Base-by-base conservation (phyloP, 2,329 filamentous ascomycete species). In the Penicillium sp. region DNA sequence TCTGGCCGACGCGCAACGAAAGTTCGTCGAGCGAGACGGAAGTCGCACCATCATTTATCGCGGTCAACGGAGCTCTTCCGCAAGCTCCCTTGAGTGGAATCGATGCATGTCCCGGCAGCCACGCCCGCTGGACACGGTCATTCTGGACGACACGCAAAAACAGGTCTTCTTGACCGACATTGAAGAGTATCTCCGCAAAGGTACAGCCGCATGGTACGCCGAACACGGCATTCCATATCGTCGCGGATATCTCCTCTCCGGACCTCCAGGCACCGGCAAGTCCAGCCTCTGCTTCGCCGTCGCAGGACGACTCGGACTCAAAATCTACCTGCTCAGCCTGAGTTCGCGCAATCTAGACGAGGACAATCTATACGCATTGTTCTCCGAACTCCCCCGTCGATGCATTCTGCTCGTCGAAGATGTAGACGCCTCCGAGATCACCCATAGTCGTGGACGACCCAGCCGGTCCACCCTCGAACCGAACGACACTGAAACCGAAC, bases 151-250 rank as follows among this genome's bases (percentile, higher is more conserved):
- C 3, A 55, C 61, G 4, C 73, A 78, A 53, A 81, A 81, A 59
- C 59, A 67, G 0, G 68, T 59, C 3, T 74, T 81, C 39, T 62
- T 81, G 9, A 63, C 66, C 7, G 78, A 82, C 51, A 75, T 81
- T 57, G 79, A 80, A 48, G 76, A 79, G 41, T 81, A 79, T 47
- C 61, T 81, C 0, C 73, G 78, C 41, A 78, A 77, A 0, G 61
- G 67, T 3, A 76, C 72, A 12, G 69, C 73, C 2, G 54, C 82
- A n/a, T 95, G 88, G 88, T 95, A 95, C 41, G 62, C 84, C 0
- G 85, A 88, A 56, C 79, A 88, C 5, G 89, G 89, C 1, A 91
- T 95, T 28, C 89, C 90, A 0, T 94, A 94, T 64, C 80, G 89
- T 11, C 78, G 89, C 4, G 90, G 89, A 0, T 95, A 93, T 60